Percentiles rank a stretch among this genome's conserved stretches.
Conservation (phyloP, 805 yeast species). For the Zygotorulaspora chibaensis region DNA sequence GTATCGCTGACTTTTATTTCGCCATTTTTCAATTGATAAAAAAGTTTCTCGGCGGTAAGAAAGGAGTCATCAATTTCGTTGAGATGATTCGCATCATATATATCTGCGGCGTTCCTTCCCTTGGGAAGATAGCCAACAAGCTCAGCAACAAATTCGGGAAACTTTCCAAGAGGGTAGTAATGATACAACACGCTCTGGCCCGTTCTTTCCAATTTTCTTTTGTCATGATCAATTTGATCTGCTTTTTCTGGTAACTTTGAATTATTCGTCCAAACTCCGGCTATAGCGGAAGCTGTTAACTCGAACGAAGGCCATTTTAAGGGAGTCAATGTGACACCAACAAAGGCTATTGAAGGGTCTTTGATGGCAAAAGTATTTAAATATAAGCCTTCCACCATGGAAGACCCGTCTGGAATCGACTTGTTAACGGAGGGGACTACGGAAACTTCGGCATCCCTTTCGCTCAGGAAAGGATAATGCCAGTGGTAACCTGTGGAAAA, state of each 20-base stretch:
- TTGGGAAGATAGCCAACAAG: slow-evolving; percentile 10
- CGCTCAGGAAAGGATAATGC: slow-evolving; percentile 19
- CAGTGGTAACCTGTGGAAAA: slow-evolving; percentile 47
- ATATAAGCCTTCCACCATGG: slow-evolving; percentile 39
- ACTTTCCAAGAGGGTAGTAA: slow-evolving; percentile 31
- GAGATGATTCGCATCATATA: slow-evolving; percentile 14
- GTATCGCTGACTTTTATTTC: slow-evolving; percentile 2
- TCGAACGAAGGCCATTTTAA: slow-evolving; percentile 49
- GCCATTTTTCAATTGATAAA: slow-evolving; percentile 14
- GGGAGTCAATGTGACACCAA: slow-evolving; percentile 41
- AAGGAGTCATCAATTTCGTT: slow-evolving; percentile 10
- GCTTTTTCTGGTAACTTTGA: slow-evolving; percentile 38
- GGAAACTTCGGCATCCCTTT: slow-evolving; percentile 9
- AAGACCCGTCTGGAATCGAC: slow-evolving; percentile 12
- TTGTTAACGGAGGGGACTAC: slow-evolving; percentile 5
- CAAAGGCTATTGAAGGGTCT: slow-evolving; percentile 45
- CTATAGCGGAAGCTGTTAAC: slow-evolving; percentile 49
- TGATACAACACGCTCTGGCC: slow-evolving; percentile 33
- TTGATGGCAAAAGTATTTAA: slow-evolving; percentile 42
- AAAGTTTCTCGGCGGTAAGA: slow-evolving; percentile 14
- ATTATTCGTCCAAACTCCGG: slow-evolving; percentile 51
- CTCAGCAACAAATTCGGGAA: slow-evolving; percentile 8
- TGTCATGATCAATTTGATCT: slow-evolving; percentile 39
- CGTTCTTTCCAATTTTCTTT: slow-evolving; percentile 21
- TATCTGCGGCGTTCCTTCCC: slow-evolving; percentile 8